phyloP scores from a whole-genome alignment of 371 early-diverging fungal genomes.

The Gilbertella persicaria region DNA sequence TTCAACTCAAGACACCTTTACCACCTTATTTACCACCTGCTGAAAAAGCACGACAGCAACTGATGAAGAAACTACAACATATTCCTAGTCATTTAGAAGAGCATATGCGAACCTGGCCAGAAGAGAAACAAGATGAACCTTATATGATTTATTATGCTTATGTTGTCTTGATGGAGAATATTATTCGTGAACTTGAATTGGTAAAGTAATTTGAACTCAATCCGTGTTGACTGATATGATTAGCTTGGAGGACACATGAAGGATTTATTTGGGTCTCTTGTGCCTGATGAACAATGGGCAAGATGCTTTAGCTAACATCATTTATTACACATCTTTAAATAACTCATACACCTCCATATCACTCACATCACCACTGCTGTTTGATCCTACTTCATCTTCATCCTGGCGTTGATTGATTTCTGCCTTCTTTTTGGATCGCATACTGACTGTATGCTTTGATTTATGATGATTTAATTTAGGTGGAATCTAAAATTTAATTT shows the following conservation, averaged over 20 bases:
- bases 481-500: slow-evolving; percentile 37
- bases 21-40: slow-evolving; percentile 83
- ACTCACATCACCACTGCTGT: slow-evolving; percentile 20
- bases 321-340: slow-evolving; percentile 18
- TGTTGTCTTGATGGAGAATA: slow-evolving; percentile 73
- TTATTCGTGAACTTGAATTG: slow-evolving; percentile 73
- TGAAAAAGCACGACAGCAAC: slow-evolving; percentile 42
- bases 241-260: slow-evolving; percentile 49
- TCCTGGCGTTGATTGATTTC: slow-evolving; percentile 1
- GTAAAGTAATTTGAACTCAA: slow-evolving; percentile 7
- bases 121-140: slow-evolving; percentile 49
- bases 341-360: slow-evolving; percentile 26
- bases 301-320: too few relatives aligned
- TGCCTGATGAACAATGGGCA: slow-evolving; percentile 50
- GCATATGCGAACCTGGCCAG: slow-evolving; percentile 10
- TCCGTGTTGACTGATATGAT: neutral
- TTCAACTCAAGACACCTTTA: slow-evolving; percentile 79
- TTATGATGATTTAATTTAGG: slow-evolving; percentile 48
- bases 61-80: slow-evolving; percentile 53
- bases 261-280: slow-evolving; percentile 43
- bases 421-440: neutral
- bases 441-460: neutral
- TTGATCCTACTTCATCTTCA: slow-evolving; percentile 16
- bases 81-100: slow-evolving; percentile 18
- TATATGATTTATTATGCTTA: slow-evolving; percentile 83